Evolutionary conservation across 129 eudicot species (phyloP).

Genomic region (Ambrosia artemisiifolia): DNA sequence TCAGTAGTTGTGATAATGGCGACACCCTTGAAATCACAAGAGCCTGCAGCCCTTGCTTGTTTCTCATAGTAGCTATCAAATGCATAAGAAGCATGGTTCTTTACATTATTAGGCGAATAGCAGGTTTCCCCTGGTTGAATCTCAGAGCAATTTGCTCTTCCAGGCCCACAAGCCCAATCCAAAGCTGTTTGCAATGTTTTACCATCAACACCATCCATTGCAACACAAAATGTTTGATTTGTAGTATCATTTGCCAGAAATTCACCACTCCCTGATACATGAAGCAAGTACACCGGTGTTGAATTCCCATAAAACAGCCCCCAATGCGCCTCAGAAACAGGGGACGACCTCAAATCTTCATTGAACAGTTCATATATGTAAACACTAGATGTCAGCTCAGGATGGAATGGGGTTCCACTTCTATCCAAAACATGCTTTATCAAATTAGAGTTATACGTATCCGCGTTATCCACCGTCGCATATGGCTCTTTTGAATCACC

Average conservation of each 20-base stretch:
- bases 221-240: slow-evolving; percentile 79
- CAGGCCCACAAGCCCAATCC: slow-evolving; percentile 99
- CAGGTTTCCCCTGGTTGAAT: slow-evolving; percentile 94
- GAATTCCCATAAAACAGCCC: slow-evolving; percentile 85
- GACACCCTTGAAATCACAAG: slow-evolving; percentile 93
- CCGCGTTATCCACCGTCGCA: slow-evolving; percentile 88
- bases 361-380: slow-evolving; percentile 87
- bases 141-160: slow-evolving; percentile 91
- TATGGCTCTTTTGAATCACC: slow-evolving; percentile 94
- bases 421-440: slow-evolving; percentile 74
- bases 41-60: slow-evolving; percentile 64
- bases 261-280: slow-evolving; percentile 84
- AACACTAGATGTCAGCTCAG: slow-evolving; percentile 73
- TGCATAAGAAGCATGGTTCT: slow-evolving; percentile 91
- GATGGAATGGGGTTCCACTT: slow-evolving; percentile 86
- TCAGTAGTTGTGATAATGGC: slow-evolving; percentile 94
- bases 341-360: slow-evolving; percentile 88
- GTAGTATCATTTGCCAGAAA: slow-evolving; percentile 96
- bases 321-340: slow-evolving; percentile 90
- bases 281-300: slow-evolving; percentile 85
- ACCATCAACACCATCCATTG: slow-evolving; percentile 64
- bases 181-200: slow-evolving; percentile 86
- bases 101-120: slow-evolving; percentile 80
- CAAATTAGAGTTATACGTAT: slow-evolving; percentile 80
- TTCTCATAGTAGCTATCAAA: slow-evolving; percentile 94